Evolutionary conservation across 306 rosid genomes (phyloP).

Genomic region (Carpinus viminea): DNA sequence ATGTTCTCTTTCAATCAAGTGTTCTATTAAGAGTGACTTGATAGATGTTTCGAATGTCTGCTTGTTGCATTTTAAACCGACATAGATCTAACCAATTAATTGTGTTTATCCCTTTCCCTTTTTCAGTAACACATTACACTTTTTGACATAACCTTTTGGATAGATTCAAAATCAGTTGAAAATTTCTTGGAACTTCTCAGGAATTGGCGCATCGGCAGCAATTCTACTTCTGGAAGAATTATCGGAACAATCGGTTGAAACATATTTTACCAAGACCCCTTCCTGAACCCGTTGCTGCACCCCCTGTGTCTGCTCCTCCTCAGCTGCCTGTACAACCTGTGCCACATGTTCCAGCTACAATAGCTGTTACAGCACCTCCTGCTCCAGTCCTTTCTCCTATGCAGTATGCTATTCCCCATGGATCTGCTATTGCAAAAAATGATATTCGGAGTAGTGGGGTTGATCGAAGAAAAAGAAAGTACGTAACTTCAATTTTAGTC

Average conservation of each 20-base stretch:
- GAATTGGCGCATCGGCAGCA: constrained; percentile 96
- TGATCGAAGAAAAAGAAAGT: constrained; percentile 93
- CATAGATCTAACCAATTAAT: constrained; percentile 14
- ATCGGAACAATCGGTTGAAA: constrained; percentile 82
- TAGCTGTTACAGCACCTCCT: constrained; percentile 48
- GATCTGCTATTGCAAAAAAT: constrained; percentile 58
- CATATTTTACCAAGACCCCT: constrained; percentile 85
- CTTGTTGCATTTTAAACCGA: background rate
- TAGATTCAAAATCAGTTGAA: background rate
- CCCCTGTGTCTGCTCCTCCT: constrained; percentile 48
- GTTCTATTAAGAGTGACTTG: background rate
- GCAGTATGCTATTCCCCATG: constrained; percentile 68
- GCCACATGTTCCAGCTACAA: constrained; percentile 60
- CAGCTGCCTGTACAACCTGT: constrained; percentile 51
- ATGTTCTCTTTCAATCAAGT: background rate
- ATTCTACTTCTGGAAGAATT: constrained; percentile 97
- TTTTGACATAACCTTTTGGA: background rate
- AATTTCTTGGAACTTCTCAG: constrained; percentile 37
- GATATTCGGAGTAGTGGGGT: constrained; percentile 69
- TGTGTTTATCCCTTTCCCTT: background rate
- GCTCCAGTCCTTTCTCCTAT: constrained; percentile 70
- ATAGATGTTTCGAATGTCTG: background rate
- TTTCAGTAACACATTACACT: background rate
- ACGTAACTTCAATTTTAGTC: constrained; percentile 3
- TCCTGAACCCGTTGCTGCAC: constrained; percentile 67